Conservation (phyloP, 345 rosid genomes). For the Melaleuca alternifolia region DNA sequence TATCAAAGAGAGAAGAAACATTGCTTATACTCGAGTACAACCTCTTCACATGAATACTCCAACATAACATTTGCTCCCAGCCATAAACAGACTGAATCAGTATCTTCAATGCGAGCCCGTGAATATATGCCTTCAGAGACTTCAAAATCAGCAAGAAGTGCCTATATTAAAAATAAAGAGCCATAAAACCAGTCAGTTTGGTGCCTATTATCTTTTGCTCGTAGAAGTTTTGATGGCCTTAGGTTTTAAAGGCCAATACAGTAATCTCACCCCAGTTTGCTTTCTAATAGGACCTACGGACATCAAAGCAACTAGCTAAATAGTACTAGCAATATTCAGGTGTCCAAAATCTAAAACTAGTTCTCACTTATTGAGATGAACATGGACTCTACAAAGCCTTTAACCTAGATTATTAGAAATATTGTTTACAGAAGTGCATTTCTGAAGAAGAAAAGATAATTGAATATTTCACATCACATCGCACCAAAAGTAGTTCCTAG, state of each 20-base stretch:
- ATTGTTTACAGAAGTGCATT: neutral
- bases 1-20: neutral
- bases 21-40: neutral
- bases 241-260: neutral
- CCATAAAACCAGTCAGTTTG: neutral
- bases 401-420: neutral
- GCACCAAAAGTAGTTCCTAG: neutral
- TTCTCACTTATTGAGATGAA: neutral
- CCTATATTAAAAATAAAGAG: slow-evolving; percentile 24
- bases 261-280: neutral
- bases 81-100: slow-evolving; percentile 91
- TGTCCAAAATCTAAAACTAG: neutral
- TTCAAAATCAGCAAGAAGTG: slow-evolving; percentile 86
- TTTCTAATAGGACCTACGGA: neutral
- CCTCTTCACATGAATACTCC: slow-evolving; percentile 96
- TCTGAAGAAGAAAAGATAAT: neutral
- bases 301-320: neutral
- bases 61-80: slow-evolving; percentile 99
- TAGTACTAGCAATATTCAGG: neutral
- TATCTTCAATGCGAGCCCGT: slow-evolving; percentile 43
- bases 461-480: neutral
- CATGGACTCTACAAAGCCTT: neutral
- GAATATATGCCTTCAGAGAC: slow-evolving; percentile 80
- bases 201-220: neutral
- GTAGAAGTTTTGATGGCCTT: neutral